phyloP scores from a whole-genome alignment of 1,284 basidiomycete species.

The Cerrena zonata region DNA sequence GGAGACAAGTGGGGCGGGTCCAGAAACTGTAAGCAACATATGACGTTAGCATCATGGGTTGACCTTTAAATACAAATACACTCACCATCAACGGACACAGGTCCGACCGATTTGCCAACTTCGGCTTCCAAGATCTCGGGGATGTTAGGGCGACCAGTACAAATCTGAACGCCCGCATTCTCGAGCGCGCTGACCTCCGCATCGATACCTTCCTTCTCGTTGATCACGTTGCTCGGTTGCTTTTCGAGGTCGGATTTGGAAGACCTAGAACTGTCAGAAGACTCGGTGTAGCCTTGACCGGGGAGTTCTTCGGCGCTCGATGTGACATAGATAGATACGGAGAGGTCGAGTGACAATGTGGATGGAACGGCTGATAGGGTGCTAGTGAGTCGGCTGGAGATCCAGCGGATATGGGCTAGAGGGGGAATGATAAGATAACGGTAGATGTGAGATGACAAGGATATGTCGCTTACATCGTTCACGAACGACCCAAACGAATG shows the following conservation, averaged over 20 bases:
- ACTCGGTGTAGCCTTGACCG: background rate
- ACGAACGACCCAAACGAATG: constrained; percentile 43
- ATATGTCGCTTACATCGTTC: constrained; percentile 32
- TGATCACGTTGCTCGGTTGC: background rate
- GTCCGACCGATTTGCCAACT: constrained; percentile 18
- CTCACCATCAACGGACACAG: constrained; percentile 30
- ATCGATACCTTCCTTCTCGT: background rate
- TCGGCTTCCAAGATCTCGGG: constrained; percentile 20
- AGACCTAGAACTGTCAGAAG: constrained; percentile 15
- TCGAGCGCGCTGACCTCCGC: constrained; percentile 1
- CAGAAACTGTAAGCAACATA: constrained; percentile 36
- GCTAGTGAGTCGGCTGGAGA: constrained; percentile 30
- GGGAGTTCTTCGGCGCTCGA: constrained; percentile 6
- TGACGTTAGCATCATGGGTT: background rate
- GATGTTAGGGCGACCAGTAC: constrained; percentile 26
- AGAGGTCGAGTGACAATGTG: constrained; percentile 27
- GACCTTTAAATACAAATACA: background rate
- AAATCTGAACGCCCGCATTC: constrained; percentile 6
- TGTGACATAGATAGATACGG: constrained; percentile 36
- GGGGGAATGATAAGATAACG: background rate
- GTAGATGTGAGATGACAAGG: background rate
- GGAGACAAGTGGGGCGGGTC: constrained; percentile 36
- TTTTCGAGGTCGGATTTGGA: constrained; percentile 9
- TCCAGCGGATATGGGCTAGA: constrained; percentile 39
- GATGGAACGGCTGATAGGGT: constrained; percentile 27